Percentiles rank a stretch among this genome's conserved stretches.
phyloP scores from a whole-genome alignment of 441 rosid species.

The Erodium texanum region DNA sequence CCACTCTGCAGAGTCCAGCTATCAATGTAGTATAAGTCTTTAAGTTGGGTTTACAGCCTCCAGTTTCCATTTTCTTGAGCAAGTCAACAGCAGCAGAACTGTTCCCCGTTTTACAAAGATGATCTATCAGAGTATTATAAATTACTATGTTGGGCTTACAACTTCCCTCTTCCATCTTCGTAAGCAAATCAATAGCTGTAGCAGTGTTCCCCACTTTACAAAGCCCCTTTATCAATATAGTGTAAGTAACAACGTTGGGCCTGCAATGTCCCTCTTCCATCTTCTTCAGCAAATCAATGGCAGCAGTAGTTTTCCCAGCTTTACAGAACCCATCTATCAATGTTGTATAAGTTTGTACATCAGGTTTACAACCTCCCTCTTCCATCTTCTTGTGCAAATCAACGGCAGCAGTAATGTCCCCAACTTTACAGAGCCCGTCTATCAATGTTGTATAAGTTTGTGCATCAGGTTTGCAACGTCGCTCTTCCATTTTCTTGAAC shows the following conservation, averaged over 20 bases:
- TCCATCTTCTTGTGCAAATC: not conserved
- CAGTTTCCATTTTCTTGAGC: not conserved
- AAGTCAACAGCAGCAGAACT: not conserved
- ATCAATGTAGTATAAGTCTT: slow-evolving; percentile 3
- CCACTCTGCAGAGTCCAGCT: not conserved
- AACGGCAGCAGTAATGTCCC: not conserved
- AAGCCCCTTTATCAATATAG: not conserved
- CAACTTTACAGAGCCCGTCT: not conserved
- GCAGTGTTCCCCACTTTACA: not conserved
- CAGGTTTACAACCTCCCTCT: not conserved
- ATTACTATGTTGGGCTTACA: not conserved
- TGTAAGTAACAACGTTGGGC: not conserved
- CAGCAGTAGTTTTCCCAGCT: not conserved
- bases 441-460: not conserved
- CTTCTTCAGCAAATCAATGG: not conserved
- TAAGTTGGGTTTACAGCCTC: not conserved
- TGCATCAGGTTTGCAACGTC: not conserved
- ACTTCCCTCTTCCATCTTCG: not conserved
- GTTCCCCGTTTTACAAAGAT: not conserved
- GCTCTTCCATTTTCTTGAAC: not conserved
- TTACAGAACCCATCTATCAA: not conserved
- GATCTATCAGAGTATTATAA: not conserved
- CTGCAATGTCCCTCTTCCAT: too few relatives aligned
- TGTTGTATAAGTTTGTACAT: not conserved
- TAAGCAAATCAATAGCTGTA: not conserved